Evolutionary conservation across 164 flowering plant genomes (phyloP).

Genomic region (Aristolochia contorta): DNA sequence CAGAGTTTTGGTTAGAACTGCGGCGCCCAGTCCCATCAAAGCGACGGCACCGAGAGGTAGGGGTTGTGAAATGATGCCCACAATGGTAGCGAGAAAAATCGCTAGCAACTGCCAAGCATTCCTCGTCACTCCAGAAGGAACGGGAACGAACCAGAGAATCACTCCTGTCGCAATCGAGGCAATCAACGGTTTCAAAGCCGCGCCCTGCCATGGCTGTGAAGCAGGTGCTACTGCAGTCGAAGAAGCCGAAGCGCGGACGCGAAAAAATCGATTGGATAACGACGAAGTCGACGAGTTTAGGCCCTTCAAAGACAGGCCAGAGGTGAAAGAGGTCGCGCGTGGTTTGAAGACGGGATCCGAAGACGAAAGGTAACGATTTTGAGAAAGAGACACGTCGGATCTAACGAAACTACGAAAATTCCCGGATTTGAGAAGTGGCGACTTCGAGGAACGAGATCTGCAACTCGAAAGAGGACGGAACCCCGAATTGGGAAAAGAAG

Average conservation of each 20-base stretch:
- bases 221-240: slow-evolving; percentile 18
- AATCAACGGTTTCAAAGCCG: slow-evolving; percentile 57
- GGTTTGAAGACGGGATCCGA: not conserved
- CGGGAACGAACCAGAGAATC: slow-evolving; percentile 71
- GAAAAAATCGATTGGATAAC: slow-evolving; percentile 1
- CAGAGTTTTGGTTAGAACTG: slow-evolving; percentile 79
- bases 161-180: slow-evolving; percentile 83
- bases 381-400: slow-evolving; percentile 10
- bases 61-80: slow-evolving; percentile 91
- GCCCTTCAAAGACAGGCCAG: slow-evolving; percentile 6
- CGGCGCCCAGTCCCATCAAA: slow-evolving; percentile 72
- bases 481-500: slow-evolving; percentile 18
- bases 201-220: slow-evolving; percentile 73
- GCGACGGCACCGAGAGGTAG: slow-evolving; percentile 94
- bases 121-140: slow-evolving; percentile 60
- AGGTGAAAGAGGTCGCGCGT: not conserved
- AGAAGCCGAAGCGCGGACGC: slow-evolving; percentile 18
- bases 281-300: slow-evolving; percentile 3
- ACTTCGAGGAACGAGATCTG: slow-evolving; percentile 18
- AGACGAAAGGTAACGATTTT: not conserved
- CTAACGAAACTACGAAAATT: slow-evolving; percentile 7
- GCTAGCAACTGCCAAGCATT: slow-evolving; percentile 85
- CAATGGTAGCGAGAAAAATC: slow-evolving; percentile 79
- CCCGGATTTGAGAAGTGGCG: slow-evolving; percentile 3
- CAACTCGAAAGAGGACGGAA: slow-evolving; percentile 17